phyloP scores from a whole-genome alignment of 164 flowering plant species.

The Aristolochia californica region DNA sequence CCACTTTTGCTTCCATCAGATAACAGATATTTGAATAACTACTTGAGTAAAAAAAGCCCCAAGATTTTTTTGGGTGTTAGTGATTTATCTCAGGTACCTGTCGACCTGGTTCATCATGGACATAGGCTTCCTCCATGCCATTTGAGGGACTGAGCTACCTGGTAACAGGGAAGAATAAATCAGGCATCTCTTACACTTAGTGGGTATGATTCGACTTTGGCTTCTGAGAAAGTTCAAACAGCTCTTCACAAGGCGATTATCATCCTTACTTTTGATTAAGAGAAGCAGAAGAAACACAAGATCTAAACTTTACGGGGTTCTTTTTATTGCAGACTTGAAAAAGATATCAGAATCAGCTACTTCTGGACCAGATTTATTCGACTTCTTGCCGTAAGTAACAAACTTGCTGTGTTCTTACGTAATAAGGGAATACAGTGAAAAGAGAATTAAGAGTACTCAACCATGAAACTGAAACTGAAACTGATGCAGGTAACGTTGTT shows the following conservation, averaged over 20 bases:
- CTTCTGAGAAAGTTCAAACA: slow-evolving; percentile 65
- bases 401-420: background rate
- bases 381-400: slow-evolving; percentile 55
- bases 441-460: background rate
- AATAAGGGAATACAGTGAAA: background rate
- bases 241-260: slow-evolving; percentile 65
- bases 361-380: slow-evolving; percentile 75
- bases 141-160: slow-evolving; percentile 47
- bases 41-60: too few relatives aligned
- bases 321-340: slow-evolving; percentile 59
- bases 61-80: too few relatives aligned
- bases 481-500: slow-evolving; percentile 64
- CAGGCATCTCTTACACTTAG: slow-evolving; percentile 38
- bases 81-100: slow-evolving; percentile 42
- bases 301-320: background rate
- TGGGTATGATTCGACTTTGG: slow-evolving; percentile 80
- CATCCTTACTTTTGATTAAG: background rate
- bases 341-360: slow-evolving; percentile 83
- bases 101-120: slow-evolving; percentile 93
- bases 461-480: background rate
- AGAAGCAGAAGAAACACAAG: background rate
- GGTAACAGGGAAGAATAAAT: slow-evolving; percentile 41
- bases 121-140: slow-evolving; percentile 83
- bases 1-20: too few relatives aligned
- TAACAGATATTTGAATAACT: too few relatives aligned